These are phyloP conservation scores for Rhodotorula toruloides DNA, from an alignment of 768 basidiomycete species.

Conservation along the genomic window DNA sequence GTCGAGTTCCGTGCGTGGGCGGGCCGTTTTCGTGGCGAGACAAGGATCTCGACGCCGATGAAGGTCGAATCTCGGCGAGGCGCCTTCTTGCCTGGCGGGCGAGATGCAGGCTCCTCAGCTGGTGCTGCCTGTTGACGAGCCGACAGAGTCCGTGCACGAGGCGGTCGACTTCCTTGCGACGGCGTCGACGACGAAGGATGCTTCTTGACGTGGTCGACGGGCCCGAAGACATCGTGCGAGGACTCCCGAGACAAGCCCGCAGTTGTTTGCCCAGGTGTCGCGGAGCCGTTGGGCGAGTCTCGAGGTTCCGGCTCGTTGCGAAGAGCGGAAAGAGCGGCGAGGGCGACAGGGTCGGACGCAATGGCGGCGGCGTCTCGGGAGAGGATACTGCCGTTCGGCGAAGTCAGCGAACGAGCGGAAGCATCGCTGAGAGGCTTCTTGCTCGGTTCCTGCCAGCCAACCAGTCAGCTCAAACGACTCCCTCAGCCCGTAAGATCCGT, in stretches of 20 bases:
- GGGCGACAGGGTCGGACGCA: not conserved
- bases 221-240: not conserved
- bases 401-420: too few species aligned
- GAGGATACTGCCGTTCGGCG: too few species aligned
- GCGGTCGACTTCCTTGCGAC: not conserved
- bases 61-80: not conserved
- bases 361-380: not conserved
- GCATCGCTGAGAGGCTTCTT: too few species aligned
- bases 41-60: not conserved
- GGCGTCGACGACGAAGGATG: not conserved
- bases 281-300: not conserved
- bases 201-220: not conserved
- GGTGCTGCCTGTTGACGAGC: not conserved
- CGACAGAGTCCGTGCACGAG: too few species aligned
- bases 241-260: not conserved
- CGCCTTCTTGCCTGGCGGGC: too few species aligned
- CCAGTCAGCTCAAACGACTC: too few species aligned
- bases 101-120: not conserved
- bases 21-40: too few species aligned
- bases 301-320: not conserved
- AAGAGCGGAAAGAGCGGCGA: not conserved
- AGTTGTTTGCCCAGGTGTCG: not conserved
- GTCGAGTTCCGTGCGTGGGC: too few species aligned
- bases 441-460: too few species aligned
- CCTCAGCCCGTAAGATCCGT: too few species aligned